Percentiles rank a stretch among this genome's conserved stretches.
Evolutionary conservation across 768 basidiomycete genomes (phyloP).

Genomic region (Exsudoporus frostii): DNA sequence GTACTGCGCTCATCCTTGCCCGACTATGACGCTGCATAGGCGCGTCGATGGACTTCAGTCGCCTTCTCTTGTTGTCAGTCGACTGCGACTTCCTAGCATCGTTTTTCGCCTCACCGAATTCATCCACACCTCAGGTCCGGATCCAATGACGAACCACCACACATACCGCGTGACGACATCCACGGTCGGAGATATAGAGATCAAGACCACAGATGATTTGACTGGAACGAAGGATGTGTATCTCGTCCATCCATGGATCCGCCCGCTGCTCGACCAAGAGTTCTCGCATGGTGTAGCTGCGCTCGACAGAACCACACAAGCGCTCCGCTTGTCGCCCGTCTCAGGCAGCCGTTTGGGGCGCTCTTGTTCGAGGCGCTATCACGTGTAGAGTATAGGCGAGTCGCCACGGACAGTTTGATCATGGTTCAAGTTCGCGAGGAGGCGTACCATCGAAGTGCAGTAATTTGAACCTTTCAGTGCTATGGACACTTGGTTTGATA

Average conservation of each 20-base stretch:
- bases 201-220: slow-evolving; percentile 2
- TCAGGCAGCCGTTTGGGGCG: slow-evolving; percentile 4
- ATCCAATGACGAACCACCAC: background rate
- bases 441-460: background rate
- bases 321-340: background rate
- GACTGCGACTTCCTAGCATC: slow-evolving; percentile 5
- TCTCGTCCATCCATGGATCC: slow-evolving; percentile 14
- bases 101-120: background rate
- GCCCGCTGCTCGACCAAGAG: slow-evolving; percentile 1
- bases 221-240: background rate
- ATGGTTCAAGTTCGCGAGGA: slow-evolving; percentile 1
- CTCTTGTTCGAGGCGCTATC: background rate
- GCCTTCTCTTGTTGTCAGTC: background rate
- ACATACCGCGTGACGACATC: background rate
- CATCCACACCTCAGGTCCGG: too few species aligned
- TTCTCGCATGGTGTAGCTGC: background rate
- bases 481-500: background rate
- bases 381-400: background rate
- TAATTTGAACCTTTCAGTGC: background rate
- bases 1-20: background rate
- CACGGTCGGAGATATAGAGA: background rate
- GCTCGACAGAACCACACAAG: background rate
- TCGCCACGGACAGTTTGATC: slow-evolving; percentile 11
- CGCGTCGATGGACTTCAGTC: background rate
- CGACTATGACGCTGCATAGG: background rate